Evolutionary conservation across 2,329 filamentous ascomycete genomes (phyloP).

Genomic region (Hymenotorrendiella dingleyae): DNA sequence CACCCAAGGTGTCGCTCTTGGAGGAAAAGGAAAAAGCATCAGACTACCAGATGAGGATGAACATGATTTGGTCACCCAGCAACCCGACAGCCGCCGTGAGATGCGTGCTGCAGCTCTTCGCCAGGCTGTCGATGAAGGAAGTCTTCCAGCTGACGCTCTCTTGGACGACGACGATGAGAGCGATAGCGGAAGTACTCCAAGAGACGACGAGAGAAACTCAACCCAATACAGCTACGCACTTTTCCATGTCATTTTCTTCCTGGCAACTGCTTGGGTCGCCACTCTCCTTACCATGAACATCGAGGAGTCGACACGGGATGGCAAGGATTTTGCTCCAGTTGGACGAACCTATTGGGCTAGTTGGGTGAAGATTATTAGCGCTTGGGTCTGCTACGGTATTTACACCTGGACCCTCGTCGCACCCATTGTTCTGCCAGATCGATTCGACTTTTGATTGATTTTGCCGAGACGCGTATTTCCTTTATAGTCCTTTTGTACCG

Average conservation of each 20-base stretch:
- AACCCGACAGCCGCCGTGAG: conserved; percentile 71
- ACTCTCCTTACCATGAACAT: conserved; percentile 81
- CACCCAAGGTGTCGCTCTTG: conserved; percentile 77
- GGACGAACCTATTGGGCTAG: conserved; percentile 94
- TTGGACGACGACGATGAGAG: conserved; percentile 64
- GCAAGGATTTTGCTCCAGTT: conserved; percentile 84
- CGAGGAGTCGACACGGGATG: conserved; percentile 54
- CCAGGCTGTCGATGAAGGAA: conserved; percentile 86
- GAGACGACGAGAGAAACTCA: conserved; percentile 81
- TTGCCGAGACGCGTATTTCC: too few species aligned
- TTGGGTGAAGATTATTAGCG: conserved; percentile 98
- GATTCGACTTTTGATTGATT: conserved; percentile 59
- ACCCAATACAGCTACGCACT: conserved; percentile 96
- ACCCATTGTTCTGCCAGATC: conserved; percentile 76
- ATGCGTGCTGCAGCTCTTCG: conserved; percentile 92
- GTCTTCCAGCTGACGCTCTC: conserved; percentile 83
- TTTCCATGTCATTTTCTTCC: conserved; percentile 97
- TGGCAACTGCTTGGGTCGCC: conserved; percentile 93
- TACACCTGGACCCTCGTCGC: conserved; percentile 92
- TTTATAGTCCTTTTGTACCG: too few species aligned
- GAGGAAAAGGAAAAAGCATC: conserved; percentile 54
- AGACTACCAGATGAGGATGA: conserved; percentile 67
- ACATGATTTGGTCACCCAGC: conserved; percentile 81
- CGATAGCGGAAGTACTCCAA: conserved; percentile 51
- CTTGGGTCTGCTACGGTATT: conserved; percentile 93